phyloP scores from a whole-genome alignment of 345 rosid genomes.

The Citrus trifoliata region DNA sequence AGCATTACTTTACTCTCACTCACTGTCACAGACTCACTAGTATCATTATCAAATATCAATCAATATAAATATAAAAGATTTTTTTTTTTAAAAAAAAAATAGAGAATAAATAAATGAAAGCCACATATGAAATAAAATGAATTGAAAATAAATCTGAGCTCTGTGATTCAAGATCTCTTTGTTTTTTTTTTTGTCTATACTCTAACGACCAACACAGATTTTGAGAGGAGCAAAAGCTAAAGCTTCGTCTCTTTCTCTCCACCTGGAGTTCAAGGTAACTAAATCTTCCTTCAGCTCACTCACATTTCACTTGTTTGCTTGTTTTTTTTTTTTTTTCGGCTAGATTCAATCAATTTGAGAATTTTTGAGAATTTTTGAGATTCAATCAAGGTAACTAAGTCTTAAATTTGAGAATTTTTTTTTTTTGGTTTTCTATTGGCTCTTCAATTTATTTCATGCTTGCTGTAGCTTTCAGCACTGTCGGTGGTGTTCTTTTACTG shows the following conservation, averaged over 20 bases:
- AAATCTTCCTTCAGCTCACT: neutral
- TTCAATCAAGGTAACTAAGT: too few species aligned
- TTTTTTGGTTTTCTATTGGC: neutral
- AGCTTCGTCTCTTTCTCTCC: neutral
- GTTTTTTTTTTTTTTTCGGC: neutral
- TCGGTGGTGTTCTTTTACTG: conserved; percentile 1
- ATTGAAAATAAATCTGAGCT: neutral
- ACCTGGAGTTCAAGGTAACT: neutral
- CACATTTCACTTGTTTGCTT: neutral
- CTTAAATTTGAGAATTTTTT: neutral
- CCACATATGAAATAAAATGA: neutral
- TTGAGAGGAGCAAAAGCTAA: neutral
- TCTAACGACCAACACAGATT: neutral
- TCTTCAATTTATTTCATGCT: neutral
- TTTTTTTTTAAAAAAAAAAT: neutral
- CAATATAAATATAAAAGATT: neutral
- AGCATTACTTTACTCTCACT: too few species aligned
- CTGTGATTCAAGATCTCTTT: conserved; percentile 5
- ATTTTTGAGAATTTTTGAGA: too few species aligned
- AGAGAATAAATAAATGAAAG: neutral
- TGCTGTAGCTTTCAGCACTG: neutral
- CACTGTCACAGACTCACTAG: neutral
- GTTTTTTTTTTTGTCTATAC: neutral
- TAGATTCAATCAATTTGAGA: neutral
- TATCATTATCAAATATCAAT: neutral